A percentile compares a stretch with the other conserved stretches of the same genome.
Evolutionary conservation across 164 flowering plant species (phyloP).

Genomic region (Nymphaea thermarum): DNA sequence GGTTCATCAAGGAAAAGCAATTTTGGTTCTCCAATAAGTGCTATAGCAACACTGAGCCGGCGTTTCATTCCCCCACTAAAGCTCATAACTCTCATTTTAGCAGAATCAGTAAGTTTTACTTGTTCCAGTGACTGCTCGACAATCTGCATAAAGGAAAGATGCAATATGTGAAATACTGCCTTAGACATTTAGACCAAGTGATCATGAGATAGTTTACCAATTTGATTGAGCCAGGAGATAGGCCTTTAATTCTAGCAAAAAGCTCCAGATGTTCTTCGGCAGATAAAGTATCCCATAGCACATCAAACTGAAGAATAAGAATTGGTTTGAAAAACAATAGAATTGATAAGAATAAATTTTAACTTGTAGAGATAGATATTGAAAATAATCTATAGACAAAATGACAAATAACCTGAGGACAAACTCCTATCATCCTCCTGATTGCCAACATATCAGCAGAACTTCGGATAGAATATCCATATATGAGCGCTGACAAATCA

Average conservation of each 20-base stretch:
- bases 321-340: too few relatives aligned
- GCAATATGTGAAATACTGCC: too few relatives aligned
- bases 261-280: slow-evolving; percentile 84
- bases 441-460: slow-evolving; percentile 80
- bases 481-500: slow-evolving; percentile 55
- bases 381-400: slow-evolving; percentile 16
- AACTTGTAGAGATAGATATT: neutral
- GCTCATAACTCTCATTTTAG: slow-evolving; percentile 70
- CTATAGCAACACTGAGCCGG: slow-evolving; percentile 70
- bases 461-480: slow-evolving; percentile 75
- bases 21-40: slow-evolving; percentile 66
- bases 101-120: slow-evolving; percentile 58
- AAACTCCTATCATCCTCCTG: slow-evolving; percentile 75
- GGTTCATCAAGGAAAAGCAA: slow-evolving; percentile 65
- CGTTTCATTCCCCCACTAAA: slow-evolving; percentile 99
- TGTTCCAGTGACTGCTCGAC: slow-evolving; percentile 51
- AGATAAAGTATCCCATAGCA: slow-evolving; percentile 81
- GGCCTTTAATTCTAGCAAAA: slow-evolving; percentile 86
- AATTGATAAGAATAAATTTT: neutral
- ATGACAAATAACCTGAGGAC: slow-evolving; percentile 71
- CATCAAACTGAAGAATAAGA: slow-evolving; percentile 49
- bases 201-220: slow-evolving; percentile 23
- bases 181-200: too few relatives aligned
- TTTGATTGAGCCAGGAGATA: slow-evolving; percentile 52
- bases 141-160: slow-evolving; percentile 23